Evolutionary conservation across 1,284 basidiomycete species (phyloP).

Genomic region (Papiliotrema fonsecae): DNA sequence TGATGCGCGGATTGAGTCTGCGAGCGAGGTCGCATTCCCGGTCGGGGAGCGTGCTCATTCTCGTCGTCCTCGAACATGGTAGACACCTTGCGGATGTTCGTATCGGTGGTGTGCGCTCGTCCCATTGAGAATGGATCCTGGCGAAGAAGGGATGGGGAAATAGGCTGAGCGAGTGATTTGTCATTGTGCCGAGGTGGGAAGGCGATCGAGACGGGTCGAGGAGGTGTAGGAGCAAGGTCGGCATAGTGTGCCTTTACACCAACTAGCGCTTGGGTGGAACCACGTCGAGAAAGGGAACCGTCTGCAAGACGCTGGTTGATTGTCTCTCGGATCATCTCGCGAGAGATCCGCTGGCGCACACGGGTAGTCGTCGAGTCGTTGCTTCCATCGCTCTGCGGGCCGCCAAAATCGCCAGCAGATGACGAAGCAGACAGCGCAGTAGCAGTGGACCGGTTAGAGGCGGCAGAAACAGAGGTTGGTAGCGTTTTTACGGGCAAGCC

Average conservation of each 20-base stretch:
- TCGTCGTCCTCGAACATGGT: not conserved
- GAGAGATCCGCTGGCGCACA: conserved; percentile 46
- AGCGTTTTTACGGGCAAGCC: too few relatives aligned
- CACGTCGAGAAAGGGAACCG: conserved; percentile 24
- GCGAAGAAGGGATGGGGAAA: not conserved
- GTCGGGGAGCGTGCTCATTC: conserved; percentile 5
- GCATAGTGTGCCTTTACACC: not conserved
- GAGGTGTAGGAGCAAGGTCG: conserved; percentile 1
- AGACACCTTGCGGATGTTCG: conserved; percentile 5
- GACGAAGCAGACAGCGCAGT: conserved; percentile 6
- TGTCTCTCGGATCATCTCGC: conserved; percentile 44
- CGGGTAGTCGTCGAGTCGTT: conserved; percentile 26
- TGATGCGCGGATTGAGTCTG: conserved; percentile 35
- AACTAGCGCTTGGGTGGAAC: conserved; percentile 7
- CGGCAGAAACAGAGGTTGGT: not conserved
- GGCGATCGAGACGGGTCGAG: conserved; percentile 4
- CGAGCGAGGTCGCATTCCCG: conserved; percentile 19
- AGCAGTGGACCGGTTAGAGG: not conserved
- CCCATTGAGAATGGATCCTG: conserved; percentile 13
- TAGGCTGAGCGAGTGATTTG: conserved; percentile 17
- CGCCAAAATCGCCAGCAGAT: conserved; percentile 3
- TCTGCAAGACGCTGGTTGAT: conserved; percentile 42
- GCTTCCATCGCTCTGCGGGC: not conserved
- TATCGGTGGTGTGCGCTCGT: conserved; percentile 25
- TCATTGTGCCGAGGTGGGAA: conserved; percentile 9